Percentiles rank a stretch among this genome's conserved stretches.
Conservation (phyloP, 768 basidiomycete genomes). For the Pleurotus cornucopiae region DNA sequence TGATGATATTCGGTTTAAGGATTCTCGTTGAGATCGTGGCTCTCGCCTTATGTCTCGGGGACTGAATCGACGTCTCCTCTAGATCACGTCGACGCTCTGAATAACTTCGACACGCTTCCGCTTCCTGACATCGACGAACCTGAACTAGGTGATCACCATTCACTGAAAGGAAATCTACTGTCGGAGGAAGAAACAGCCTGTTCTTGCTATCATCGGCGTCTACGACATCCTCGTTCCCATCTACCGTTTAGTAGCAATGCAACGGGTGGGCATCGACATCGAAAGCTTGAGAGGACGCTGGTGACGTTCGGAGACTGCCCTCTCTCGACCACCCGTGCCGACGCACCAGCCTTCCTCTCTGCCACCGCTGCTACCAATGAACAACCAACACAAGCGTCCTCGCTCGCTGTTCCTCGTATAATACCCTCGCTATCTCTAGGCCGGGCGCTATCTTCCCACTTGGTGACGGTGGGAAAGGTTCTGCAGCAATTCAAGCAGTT, state of each 20-base stretch:
- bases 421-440: too few relatives aligned
- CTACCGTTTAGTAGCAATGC: too few relatives aligned
- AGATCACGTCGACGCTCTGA: not conserved
- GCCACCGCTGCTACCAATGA: not conserved
- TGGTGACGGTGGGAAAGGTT: not conserved
- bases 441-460: not conserved
- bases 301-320: not conserved
- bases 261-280: not conserved
- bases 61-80: not conserved
- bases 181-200: too few relatives aligned
- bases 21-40: slow-evolving; percentile 2
- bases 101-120: not conserved
- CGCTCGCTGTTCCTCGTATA: too few relatives aligned
- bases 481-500: slow-evolving; percentile 2
- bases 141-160: too few relatives aligned
- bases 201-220: too few relatives aligned
- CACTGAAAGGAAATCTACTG: too few relatives aligned
- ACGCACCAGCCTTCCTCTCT: not conserved
- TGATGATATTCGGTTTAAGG: too few relatives aligned
- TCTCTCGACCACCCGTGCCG: not conserved
- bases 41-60: not conserved
- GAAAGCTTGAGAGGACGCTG: not conserved
- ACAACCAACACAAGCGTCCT: too few relatives aligned
- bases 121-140: not conserved
- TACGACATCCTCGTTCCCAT: too few relatives aligned